These are phyloP conservation scores for Colletotrichum musicola DNA, from an alignment of 2,329 filamentous ascomycete genomes.

Conservation along the genomic window DNA sequence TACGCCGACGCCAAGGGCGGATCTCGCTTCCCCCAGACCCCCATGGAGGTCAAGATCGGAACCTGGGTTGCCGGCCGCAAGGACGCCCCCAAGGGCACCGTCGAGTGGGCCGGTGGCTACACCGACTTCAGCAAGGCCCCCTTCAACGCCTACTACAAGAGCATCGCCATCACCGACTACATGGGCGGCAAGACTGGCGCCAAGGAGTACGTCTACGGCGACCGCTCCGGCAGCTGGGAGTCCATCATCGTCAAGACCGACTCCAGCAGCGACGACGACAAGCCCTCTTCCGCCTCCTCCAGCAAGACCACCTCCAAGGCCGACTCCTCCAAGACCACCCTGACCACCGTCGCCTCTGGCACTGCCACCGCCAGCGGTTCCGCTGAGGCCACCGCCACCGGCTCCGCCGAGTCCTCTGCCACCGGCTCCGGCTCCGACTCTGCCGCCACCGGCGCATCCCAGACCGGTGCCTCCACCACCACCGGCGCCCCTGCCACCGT, in stretches of 20 bases:
- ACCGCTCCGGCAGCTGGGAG: conserved; percentile 61
- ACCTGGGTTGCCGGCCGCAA: conserved; percentile 73
- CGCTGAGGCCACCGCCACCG: conserved; percentile 10
- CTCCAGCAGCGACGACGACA: conserved; percentile 33
- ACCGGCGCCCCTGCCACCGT: conserved; percentile 28
- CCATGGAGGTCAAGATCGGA: conserved; percentile 78
- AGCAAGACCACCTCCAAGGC: conserved; percentile 38
- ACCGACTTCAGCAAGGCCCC: conserved; percentile 65
- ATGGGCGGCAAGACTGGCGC: conserved; percentile 61
- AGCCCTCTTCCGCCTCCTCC: conserved; percentile 35
- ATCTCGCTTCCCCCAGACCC: conserved; percentile 77
- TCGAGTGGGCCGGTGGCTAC: conserved; percentile 75
- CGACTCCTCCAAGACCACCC: conserved; percentile 36
- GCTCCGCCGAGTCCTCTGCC: conserved; percentile 8
- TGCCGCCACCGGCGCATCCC: conserved; percentile 13
- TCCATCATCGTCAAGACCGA: conserved; percentile 62
- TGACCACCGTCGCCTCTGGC: conserved; percentile 34
- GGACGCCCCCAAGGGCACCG: conserved; percentile 76
- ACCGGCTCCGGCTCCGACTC: conserved; percentile 26
- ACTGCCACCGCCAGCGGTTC: conserved; percentile 25
- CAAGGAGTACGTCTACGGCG: conserved; percentile 65
- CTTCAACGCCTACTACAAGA: conserved; percentile 69
- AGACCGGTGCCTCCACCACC: conserved; percentile 17
- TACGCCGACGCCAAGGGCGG: conserved; percentile 72
- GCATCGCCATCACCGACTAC: conserved; percentile 66